phyloP scores from a whole-genome alignment of 2,329 filamentous ascomycete species.

The Lasiodiplodia sp. region DNA sequence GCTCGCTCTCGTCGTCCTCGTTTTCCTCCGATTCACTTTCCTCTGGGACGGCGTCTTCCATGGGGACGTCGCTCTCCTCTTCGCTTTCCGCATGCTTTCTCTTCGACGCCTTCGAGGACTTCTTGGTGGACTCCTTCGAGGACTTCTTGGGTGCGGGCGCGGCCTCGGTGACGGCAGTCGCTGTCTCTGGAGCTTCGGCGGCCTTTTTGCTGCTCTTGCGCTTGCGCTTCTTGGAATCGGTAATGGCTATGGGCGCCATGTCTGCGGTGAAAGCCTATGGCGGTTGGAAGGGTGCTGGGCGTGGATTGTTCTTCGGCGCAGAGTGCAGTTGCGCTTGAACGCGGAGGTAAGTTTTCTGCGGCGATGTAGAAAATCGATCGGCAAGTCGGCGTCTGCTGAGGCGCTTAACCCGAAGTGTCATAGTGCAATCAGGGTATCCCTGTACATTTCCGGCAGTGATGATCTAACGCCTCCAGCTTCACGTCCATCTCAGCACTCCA shows the following conservation, averaged over 20 bases:
- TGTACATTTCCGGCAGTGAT: conserved; percentile 24
- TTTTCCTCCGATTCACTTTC: conserved; percentile 30
- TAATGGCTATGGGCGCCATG: conserved; percentile 48
- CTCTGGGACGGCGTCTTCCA: conserved; percentile 9
- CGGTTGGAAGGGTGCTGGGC: neutral
- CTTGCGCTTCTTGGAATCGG: conserved; percentile 56
- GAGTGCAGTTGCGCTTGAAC: neutral
- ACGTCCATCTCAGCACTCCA: conserved; percentile 3
- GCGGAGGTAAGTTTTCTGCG: conserved; percentile 4
- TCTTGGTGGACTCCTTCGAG: conserved; percentile 41
- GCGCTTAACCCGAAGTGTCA: neutral
- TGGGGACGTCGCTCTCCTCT: conserved; percentile 41
- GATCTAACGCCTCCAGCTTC: conserved; percentile 22
- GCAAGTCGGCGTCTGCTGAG: conserved; percentile 14
- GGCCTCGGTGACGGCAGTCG: conserved; percentile 32
- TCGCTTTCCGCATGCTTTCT: conserved; percentile 42
- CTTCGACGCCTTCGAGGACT: conserved; percentile 52
- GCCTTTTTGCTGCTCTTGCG: conserved; percentile 53
- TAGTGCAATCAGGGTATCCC: conserved; percentile 14
- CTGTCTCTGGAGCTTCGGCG: conserved; percentile 36
- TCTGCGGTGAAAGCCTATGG: conserved; percentile 27
- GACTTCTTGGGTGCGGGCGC: conserved; percentile 46
- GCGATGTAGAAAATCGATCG: neutral
- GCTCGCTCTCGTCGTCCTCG: conserved; percentile 39
- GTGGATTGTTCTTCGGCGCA: neutral